phyloP scores from a whole-genome alignment of 192 early-diverging fungal genomes.

The Backusella australiensis region DNA sequence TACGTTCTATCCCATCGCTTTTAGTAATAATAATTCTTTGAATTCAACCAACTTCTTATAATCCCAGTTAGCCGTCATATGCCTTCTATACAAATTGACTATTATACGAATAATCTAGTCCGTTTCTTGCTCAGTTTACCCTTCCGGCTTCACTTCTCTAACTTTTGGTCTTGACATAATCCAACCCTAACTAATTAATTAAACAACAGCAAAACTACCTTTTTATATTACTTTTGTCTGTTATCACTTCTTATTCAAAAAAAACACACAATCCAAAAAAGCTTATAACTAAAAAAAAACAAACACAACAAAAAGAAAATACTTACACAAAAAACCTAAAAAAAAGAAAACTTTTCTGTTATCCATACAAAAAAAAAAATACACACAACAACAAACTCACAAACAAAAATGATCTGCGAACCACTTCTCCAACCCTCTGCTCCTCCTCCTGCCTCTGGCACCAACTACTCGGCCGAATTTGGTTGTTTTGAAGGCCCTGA shows the following conservation, averaged over 20 bases:
- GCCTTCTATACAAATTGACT: slow-evolving; percentile 36
- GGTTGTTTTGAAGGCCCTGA: slow-evolving; percentile 94
- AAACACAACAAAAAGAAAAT: slow-evolving; percentile 3
- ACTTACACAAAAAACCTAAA: neutral
- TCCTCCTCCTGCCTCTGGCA: slow-evolving; percentile 26
- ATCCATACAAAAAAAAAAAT: neutral
- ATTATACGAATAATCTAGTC: slow-evolving; percentile 29
- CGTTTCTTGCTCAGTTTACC: slow-evolving; percentile 39
- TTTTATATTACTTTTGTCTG: neutral
- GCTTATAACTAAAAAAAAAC: neutral
- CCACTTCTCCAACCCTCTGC: slow-evolving; percentile 15
- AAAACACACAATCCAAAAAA: neutral
- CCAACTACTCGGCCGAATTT: slow-evolving; percentile 34
- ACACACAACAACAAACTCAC: neutral
- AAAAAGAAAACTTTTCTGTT: neutral
- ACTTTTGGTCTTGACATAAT: slow-evolving; percentile 42
- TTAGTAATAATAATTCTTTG: slow-evolving; percentile 1
- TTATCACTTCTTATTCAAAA: neutral
- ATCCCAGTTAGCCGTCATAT: neutral
- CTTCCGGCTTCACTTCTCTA: slow-evolving; percentile 42
- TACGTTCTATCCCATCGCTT: neutral
- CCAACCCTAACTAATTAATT: slow-evolving; percentile 18
- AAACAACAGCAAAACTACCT: neutral
- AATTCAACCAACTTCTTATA: slow-evolving; percentile 1
- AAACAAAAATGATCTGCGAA: slow-evolving; percentile 1